These are phyloP conservation scores for Trichoderma gamsii DNA, from an alignment of 495 filamentous ascomycete species.

Conservation along the genomic window DNA sequence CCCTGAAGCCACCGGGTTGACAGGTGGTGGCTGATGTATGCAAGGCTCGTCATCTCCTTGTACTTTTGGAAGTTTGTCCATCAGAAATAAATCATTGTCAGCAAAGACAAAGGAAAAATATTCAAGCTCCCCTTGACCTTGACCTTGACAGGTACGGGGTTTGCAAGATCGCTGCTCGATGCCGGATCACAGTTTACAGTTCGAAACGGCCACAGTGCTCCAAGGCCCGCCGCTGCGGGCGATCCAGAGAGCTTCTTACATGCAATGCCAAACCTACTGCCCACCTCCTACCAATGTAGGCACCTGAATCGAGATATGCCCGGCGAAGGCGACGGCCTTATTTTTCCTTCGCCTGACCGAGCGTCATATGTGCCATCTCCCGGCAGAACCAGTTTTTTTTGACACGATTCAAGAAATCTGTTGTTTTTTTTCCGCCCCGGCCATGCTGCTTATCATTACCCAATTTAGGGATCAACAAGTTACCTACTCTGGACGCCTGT, in stretches of 20 bases:
- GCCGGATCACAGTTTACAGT: neutral
- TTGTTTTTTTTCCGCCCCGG: neutral
- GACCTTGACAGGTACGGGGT: neutral
- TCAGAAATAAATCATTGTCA: neutral
- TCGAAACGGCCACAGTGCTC: slow-evolving; percentile 6
- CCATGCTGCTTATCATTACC: neutral
- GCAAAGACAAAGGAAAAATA: neutral
- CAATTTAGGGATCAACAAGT: neutral
- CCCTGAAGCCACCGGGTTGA: neutral
- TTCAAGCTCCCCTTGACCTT: neutral
- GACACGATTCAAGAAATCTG: neutral
- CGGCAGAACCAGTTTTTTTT: neutral
- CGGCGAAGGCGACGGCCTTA: neutral
- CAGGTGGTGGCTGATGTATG: neutral
- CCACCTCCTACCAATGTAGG: neutral
- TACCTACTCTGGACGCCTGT: neutral
- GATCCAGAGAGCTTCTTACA: neutral
- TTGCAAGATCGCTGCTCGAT: neutral
- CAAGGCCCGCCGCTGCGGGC: neutral
- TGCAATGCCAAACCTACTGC: neutral
- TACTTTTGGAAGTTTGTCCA: neutral
- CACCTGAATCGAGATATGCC: neutral
- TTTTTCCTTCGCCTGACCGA: neutral
- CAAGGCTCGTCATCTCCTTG: too few relatives aligned
- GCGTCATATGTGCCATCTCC: neutral